These are phyloP conservation scores for Talaromyces funiculosus DNA, from an alignment of 2,329 filamentous ascomycete genomes.

Conservation along the genomic window DNA sequence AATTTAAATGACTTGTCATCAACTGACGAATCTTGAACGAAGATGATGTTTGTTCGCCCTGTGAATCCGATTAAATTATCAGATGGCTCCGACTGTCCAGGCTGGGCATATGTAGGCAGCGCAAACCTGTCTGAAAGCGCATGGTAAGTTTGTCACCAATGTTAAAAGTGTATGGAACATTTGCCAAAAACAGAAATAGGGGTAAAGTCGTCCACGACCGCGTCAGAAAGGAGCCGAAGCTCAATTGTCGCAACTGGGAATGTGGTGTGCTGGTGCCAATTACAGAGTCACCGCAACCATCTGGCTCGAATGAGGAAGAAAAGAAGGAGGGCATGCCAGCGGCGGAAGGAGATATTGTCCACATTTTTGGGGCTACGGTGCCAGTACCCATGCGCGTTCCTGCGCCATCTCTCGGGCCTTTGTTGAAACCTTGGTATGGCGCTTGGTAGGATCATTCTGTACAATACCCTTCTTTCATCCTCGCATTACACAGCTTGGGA, in stretches of 20 bases:
- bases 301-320: constrained; percentile 8
- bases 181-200: constrained; percentile 48
- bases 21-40: background rate
- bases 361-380: constrained; percentile 34
- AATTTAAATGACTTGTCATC: background rate
- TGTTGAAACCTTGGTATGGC: constrained; percentile 18
- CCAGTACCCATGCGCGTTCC: constrained; percentile 44
- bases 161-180: no score
- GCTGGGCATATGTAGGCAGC: constrained; percentile 84
- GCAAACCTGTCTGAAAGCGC: constrained; percentile 91
- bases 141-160: constrained; percentile 60
- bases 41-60: constrained; percentile 33
- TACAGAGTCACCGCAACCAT: constrained; percentile 9
- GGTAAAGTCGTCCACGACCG: constrained; percentile 70
- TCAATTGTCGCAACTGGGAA: constrained; percentile 91
- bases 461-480: background rate
- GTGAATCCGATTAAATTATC: constrained; percentile 20
- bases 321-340: constrained; percentile 22
- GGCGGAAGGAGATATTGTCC: constrained; percentile 22
- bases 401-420: constrained; percentile 18
- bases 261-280: constrained; percentile 77
- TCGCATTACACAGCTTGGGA: background rate
- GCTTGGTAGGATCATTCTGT: constrained; percentile 15
- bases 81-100: constrained; percentile 33
- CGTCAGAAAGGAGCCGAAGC: constrained; percentile 60